Evolutionary conservation across 352 stramenopile genomes (phyloP).

Genomic region (Phytophthora capsici): DNA sequence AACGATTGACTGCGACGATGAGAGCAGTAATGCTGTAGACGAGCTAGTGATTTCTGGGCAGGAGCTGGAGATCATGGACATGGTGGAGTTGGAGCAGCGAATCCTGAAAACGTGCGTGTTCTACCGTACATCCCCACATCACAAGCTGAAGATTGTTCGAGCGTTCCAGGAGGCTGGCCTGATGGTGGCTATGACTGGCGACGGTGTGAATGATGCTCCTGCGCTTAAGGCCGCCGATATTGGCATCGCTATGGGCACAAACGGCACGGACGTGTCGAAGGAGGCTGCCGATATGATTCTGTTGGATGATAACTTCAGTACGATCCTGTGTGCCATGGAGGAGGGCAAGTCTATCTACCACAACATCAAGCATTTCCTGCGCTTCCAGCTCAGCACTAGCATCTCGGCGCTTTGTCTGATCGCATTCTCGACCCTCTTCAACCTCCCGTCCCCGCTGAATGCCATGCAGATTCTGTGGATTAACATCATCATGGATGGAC

Average conservation of each 20-base stretch:
- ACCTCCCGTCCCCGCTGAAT: conserved; percentile 92
- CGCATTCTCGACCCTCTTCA: conserved; percentile 78
- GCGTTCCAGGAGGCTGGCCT: conserved; percentile 87
- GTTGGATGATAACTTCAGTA: conserved; percentile 96
- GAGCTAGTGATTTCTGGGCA: conserved; percentile 84
- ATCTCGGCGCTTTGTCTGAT: conserved; percentile 93
- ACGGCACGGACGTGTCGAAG: conserved; percentile 98
- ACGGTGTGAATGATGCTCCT: conserved; percentile 99
- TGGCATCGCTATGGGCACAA: conserved; percentile 98
- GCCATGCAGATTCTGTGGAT: conserved; percentile 99
- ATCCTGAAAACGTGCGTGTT: conserved; percentile 95
- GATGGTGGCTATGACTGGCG: conserved; percentile 98
- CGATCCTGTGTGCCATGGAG: conserved; percentile 95
- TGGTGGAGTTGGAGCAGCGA: conserved; percentile 74
- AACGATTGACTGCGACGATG: conserved; percentile 37
- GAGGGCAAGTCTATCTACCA: conserved; percentile 97
- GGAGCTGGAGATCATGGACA: conserved; percentile 92
- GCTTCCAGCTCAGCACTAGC: conserved; percentile 98
- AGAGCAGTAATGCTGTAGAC: conserved; percentile 36
- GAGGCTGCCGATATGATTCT: conserved; percentile 97
- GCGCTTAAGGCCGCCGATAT: conserved; percentile 97
- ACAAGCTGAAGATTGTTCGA: conserved; percentile 97
- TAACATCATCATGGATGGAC: conserved; percentile 98
- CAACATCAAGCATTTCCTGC: conserved; percentile 96
- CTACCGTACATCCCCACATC: conserved; percentile 94